Conservation (phyloP, 1,284 basidiomycete species). For the Farysia itapuensis region DNA sequence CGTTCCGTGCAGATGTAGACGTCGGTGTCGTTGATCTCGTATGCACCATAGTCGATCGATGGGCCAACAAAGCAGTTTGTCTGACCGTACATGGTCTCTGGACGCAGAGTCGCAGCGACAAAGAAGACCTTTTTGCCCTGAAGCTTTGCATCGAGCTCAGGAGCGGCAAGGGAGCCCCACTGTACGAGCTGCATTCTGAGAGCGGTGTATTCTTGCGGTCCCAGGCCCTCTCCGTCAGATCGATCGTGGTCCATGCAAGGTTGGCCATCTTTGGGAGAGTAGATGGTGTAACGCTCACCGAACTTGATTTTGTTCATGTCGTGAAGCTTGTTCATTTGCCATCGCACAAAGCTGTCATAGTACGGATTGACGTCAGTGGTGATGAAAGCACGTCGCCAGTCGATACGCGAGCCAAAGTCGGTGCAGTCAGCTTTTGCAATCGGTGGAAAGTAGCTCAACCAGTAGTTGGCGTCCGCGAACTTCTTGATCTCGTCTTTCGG, state of each 20-base stretch:
- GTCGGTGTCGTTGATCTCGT: conserved; percentile 68
- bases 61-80: conserved; percentile 97
- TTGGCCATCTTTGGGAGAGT: conserved; percentile 98
- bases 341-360: conserved; percentile 94
- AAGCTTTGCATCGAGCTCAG: conserved; percentile 66
- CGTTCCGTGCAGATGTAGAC: conserved; percentile 88
- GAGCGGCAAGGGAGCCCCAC: conserved; percentile 62
- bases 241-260: conserved; percentile 99
- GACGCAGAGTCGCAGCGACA: conserved; percentile 91
- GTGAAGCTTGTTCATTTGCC: conserved; percentile 95
- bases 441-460: conserved; percentile 94
- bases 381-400: conserved; percentile 94
- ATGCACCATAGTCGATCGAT: conserved; percentile 87
- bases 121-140: conserved; percentile 82
- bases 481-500: conserved; percentile 87
- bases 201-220: conserved; percentile 93
- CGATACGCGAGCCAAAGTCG: conserved; percentile 86
- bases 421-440: conserved; percentile 84
- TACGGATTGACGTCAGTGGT: conserved; percentile 96
- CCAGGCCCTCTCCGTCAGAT: conserved; percentile 87
- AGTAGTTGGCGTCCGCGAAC: conserved; percentile 89
- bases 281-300: conserved; percentile 97
- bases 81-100: conserved; percentile 97
- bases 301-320: conserved; percentile 68
- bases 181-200: conserved; percentile 91